phyloP scores from a whole-genome alignment of 192 early-diverging fungal genomes.

The Cladochytrium replicatum region DNA sequence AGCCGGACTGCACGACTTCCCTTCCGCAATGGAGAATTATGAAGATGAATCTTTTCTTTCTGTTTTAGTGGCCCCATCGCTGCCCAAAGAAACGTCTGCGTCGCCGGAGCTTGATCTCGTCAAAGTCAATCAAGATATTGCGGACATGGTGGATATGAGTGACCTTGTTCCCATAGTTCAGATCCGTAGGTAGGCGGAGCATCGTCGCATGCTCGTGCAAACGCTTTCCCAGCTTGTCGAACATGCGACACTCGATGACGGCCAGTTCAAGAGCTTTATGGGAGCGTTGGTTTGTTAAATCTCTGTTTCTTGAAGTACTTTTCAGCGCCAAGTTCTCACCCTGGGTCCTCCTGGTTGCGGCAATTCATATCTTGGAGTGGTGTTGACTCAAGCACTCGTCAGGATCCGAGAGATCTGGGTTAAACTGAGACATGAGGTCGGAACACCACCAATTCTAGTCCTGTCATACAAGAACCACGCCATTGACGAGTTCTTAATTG shows the following conservation, averaged over 20 bases:
- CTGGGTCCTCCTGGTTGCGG: slow-evolving; percentile 24
- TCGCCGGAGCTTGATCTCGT: neutral
- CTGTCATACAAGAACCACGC: slow-evolving; percentile 34
- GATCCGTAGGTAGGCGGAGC: slow-evolving; percentile 13
- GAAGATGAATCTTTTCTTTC: neutral
- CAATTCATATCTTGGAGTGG: slow-evolving; percentile 32
- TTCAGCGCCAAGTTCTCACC: neutral
- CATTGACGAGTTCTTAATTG: slow-evolving; percentile 28
- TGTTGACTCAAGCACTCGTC: slow-evolving; percentile 24
- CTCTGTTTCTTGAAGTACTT: neutral
- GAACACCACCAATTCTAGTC: slow-evolving; percentile 20
- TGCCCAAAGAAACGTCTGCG: neutral
- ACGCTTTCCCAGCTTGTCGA: slow-evolving; percentile 16
- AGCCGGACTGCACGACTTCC: too few relatives aligned
- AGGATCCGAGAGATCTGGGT: slow-evolving; percentile 22
- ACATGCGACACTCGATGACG: slow-evolving; percentile 19
- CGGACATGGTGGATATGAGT: slow-evolving; percentile 16
- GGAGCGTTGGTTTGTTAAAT: slow-evolving; percentile 14
- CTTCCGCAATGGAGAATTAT: neutral
- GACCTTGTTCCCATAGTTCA: slow-evolving; percentile 25
- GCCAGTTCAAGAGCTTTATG: slow-evolving; percentile 28
- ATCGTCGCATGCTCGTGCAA: slow-evolving; percentile 1
- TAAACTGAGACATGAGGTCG: slow-evolving; percentile 8
- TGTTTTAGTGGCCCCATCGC: neutral
- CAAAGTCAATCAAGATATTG: too few relatives aligned